Conservation (phyloP, 2,329 filamentous ascomycete species). For the Fusarium sp. region DNA sequence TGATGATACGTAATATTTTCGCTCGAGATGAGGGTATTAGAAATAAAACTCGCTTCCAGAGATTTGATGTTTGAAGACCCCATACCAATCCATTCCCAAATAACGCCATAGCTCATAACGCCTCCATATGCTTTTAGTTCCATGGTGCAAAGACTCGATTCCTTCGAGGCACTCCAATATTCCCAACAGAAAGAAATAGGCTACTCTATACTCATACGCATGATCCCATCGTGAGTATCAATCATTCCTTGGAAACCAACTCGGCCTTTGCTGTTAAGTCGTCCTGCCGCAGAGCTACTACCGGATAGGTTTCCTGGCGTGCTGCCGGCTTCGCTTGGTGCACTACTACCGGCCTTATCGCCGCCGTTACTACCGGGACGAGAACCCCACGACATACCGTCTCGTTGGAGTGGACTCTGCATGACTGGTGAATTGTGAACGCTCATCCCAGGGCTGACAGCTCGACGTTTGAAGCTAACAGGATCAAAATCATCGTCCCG, state of each 20-base stretch:
- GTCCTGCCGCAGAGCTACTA: conserved; percentile 51
- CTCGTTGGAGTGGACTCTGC: conserved; percentile 82
- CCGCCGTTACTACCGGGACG: conserved; percentile 70
- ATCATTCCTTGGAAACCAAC: conserved; percentile 92
- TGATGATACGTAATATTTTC: conserved; percentile 11
- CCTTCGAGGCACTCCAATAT: not conserved
- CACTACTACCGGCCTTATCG: conserved; percentile 61
- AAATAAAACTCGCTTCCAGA: conserved; percentile 23
- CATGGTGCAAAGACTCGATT: not conserved
- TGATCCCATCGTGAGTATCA: conserved; percentile 93
- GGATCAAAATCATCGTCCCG: conserved; percentile 92
- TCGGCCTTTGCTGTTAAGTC: conserved; percentile 65
- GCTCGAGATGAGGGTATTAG: conserved; percentile 22
- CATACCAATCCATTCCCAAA: conserved; percentile 3
- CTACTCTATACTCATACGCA: conserved; percentile 96
- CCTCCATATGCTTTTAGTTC: conserved; percentile 30
- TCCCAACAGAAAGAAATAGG: not conserved
- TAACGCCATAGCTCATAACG: conserved; percentile 31
- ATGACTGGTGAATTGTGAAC: conserved; percentile 89
- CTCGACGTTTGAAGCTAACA: conserved; percentile 86
- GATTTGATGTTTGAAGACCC: conserved; percentile 15
- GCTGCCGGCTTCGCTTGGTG: conserved; percentile 61
- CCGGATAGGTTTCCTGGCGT: conserved; percentile 42
- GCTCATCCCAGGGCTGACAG: conserved; percentile 91
- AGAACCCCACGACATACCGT: conserved; percentile 76